A percentile compares a stretch with the other conserved stretches of the same genome.
These are phyloP conservation scores for Salmacisia buchloeana DNA, from an alignment of 1,284 basidiomycete genomes.

Conservation along the genomic window DNA sequence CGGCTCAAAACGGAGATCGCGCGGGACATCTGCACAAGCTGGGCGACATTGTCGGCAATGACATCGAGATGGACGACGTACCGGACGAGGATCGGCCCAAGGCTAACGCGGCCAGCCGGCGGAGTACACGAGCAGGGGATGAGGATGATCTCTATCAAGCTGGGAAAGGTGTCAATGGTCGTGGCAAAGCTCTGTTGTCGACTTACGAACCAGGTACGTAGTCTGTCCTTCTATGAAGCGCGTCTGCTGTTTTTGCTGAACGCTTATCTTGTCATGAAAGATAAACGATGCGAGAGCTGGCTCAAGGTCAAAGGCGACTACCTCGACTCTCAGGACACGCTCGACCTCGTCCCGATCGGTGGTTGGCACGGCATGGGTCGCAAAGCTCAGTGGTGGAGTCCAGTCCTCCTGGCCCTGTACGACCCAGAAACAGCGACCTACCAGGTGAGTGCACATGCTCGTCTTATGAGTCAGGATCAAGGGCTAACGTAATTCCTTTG, in stretches of 20 bases:
- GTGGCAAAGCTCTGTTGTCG: conserved; percentile 69
- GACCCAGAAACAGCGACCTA: conserved; percentile 65
- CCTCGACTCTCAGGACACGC: conserved; percentile 51
- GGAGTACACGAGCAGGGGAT: background rate
- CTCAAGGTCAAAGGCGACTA: conserved; percentile 66
- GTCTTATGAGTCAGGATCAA: background rate
- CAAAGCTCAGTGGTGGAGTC: conserved; percentile 88
- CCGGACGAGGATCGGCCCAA: conserved; percentile 15
- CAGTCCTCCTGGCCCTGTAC: conserved; percentile 73
- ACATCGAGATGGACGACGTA: conserved; percentile 32
- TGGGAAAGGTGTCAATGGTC: conserved; percentile 35
- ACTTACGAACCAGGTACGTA: conserved; percentile 71
- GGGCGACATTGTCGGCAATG: conserved; percentile 34
- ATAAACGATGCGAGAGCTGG: conserved; percentile 53
- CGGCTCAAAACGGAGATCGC: background rate
- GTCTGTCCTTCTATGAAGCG: background rate
- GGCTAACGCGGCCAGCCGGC: background rate
- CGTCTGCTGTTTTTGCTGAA: too few relatives aligned
- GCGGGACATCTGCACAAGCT: conserved; percentile 33
- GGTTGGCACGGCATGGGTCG: conserved; percentile 87
- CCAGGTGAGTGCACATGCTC: conserved; percentile 54
- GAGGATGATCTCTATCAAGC: conserved; percentile 48
- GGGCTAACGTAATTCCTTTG: background rate
- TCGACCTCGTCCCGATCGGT: conserved; percentile 57
- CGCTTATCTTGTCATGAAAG: conserved; percentile 1